Evolutionary conservation across 1,284 basidiomycete species (phyloP).

Genomic region (Fomitopsis palustris): DNA sequence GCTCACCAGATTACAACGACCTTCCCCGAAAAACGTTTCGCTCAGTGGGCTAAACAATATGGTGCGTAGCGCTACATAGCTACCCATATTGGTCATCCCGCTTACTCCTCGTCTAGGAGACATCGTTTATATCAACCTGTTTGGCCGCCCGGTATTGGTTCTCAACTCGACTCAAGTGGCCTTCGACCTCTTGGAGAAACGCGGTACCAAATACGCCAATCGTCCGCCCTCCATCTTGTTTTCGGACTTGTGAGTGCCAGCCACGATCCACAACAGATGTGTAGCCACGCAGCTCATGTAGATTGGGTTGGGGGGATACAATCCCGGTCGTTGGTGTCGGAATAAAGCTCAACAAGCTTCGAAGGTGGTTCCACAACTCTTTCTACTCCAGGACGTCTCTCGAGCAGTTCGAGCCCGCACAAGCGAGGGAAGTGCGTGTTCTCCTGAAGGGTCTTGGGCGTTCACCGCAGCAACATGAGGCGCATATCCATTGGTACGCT

Average conservation of each 20-base stretch:
- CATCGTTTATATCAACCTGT: slow-evolving; percentile 31
- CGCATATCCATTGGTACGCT: background rate
- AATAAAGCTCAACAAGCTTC: slow-evolving; percentile 13
- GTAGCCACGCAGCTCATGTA: background rate
- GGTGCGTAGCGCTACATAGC: background rate
- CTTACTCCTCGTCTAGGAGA: background rate
- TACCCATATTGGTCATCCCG: background rate
- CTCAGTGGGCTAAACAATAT: slow-evolving; percentile 12
- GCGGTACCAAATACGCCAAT: slow-evolving; percentile 36
- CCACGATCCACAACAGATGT: background rate
- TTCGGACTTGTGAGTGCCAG: background rate
- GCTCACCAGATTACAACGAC: slow-evolving; percentile 40
- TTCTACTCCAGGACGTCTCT: slow-evolving; percentile 22
- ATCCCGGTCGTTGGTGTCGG: too few relatives aligned
- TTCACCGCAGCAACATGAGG: background rate
- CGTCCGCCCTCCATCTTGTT: slow-evolving; percentile 18
- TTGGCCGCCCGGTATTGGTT: slow-evolving; percentile 33
- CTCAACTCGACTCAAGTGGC: slow-evolving; percentile 33
- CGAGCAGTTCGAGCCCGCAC: slow-evolving; percentile 19
- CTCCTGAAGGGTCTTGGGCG: slow-evolving; percentile 20
- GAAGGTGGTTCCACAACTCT: slow-evolving; percentile 26
- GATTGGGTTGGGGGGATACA: background rate
- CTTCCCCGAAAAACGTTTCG: slow-evolving; percentile 39
- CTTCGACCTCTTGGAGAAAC: slow-evolving; percentile 37
- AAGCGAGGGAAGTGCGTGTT: slow-evolving; percentile 22